A percentile compares a stretch with the other conserved stretches of the same genome.
Conservation (phyloP, 768 basidiomycete genomes). For the Auricularia sp. region DNA sequence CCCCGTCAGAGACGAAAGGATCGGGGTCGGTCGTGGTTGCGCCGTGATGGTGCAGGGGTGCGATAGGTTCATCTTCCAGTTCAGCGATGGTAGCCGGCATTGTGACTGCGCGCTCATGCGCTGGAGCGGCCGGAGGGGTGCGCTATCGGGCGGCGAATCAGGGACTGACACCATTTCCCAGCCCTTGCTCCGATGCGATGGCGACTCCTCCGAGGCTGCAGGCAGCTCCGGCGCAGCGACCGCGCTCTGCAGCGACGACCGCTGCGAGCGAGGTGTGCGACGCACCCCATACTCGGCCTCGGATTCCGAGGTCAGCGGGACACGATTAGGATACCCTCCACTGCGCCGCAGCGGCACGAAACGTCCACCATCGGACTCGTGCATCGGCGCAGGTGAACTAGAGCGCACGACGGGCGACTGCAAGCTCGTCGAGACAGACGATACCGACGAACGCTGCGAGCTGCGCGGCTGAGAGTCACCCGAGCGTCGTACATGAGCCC, state of each 20-base stretch:
- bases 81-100: neutral
- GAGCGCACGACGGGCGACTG: neutral
- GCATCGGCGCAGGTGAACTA: neutral
- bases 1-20: neutral
- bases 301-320: neutral
- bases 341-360: neutral
- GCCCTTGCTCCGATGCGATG: neutral
- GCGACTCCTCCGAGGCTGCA: neutral
- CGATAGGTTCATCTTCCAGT: neutral
- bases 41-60: neutral
- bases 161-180: neutral
- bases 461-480: neutral
- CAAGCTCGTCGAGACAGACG: neutral
- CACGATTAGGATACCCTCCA: neutral
- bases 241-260: neutral
- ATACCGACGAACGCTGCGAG: neutral
- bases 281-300: neutral
- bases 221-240: neutral
- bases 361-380: neutral
- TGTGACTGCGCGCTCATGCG: neutral
- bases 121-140: neutral
- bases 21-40: neutral
- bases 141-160: neutral
- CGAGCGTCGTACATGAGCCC: neutral
- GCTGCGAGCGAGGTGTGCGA: neutral